These are phyloP conservation scores for Syzygium aromaticum DNA, from an alignment of 345 rosid species.

Conservation along the genomic window DNA sequence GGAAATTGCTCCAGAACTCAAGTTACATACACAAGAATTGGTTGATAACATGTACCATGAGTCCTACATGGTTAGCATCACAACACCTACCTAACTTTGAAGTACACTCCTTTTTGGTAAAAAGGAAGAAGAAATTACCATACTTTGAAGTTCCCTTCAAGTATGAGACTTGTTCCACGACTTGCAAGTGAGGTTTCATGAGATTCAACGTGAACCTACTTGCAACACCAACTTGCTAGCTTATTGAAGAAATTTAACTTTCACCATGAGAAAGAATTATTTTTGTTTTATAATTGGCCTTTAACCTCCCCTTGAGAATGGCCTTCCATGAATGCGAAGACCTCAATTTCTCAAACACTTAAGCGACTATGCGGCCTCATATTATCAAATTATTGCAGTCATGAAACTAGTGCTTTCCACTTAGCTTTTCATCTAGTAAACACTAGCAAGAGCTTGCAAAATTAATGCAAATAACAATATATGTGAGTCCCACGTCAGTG, in stretches of 20 bases:
- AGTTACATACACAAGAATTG: not conserved
- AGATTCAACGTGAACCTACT: not conserved
- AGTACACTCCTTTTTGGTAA: not conserved
- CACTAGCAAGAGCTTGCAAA: not conserved
- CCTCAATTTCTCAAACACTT: not conserved
- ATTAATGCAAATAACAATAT: not conserved
- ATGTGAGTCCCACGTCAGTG: not conserved
- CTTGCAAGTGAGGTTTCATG: not conserved
- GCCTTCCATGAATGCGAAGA: not conserved
- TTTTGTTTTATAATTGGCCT: not conserved
- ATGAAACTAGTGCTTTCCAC: not conserved
- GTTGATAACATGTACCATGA: not conserved
- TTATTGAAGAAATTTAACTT: not conserved
- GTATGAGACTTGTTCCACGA: not conserved
- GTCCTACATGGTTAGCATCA: not conserved
- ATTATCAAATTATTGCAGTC: not conserved
- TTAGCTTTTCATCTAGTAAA: not conserved
- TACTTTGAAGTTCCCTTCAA: not conserved
- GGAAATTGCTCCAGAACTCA: not conserved
- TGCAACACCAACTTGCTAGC: not conserved
- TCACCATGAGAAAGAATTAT: not conserved
- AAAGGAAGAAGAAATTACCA: not conserved
- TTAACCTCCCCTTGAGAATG: not conserved
- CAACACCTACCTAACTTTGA: not conserved
- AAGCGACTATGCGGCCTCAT: not conserved